Percentiles rank a stretch among this genome's conserved stretches.
These are phyloP conservation scores for Hemileccinum impolitum DNA, from an alignment of 768 basidiomycete genomes.

Conservation along the genomic window DNA sequence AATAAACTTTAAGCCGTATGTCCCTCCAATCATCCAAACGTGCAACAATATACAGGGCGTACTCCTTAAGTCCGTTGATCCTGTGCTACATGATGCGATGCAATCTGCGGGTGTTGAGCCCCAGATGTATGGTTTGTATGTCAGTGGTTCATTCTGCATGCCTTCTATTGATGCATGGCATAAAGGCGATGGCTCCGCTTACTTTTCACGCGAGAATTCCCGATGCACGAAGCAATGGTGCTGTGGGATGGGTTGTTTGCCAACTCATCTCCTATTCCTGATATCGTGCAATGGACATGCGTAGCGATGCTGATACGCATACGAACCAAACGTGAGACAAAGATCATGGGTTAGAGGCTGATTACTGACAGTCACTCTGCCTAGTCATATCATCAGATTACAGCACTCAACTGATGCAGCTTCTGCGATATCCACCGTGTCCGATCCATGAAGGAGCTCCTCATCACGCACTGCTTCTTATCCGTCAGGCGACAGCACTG, in stretches of 20 bases:
- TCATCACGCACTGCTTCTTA: slow-evolving; percentile 64
- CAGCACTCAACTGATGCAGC: slow-evolving; percentile 73
- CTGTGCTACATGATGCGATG: slow-evolving; percentile 69
- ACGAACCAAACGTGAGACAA: slow-evolving; percentile 77
- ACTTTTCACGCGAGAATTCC: slow-evolving; percentile 91
- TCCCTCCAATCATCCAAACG: slow-evolving; percentile 80
- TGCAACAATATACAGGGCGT: slow-evolving; percentile 78
- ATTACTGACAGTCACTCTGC: slow-evolving; percentile 12
- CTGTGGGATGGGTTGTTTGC: slow-evolving; percentile 98
- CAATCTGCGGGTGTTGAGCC: slow-evolving; percentile 86
- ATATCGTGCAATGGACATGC: slow-evolving; percentile 81
- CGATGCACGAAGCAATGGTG: slow-evolving; percentile 72
- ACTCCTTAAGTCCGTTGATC: slow-evolving; percentile 75
- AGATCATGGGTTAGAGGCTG: not conserved
- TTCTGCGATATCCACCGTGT: slow-evolving; percentile 78
- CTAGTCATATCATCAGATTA: slow-evolving; percentile 87
- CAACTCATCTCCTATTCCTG: slow-evolving; percentile 66
- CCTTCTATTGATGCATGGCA: slow-evolving; percentile 12
- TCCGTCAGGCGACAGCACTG: slow-evolving; percentile 80
- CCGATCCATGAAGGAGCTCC: slow-evolving; percentile 34
- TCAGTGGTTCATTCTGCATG: slow-evolving; percentile 13
- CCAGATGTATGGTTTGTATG: slow-evolving; percentile 95
- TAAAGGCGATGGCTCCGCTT: slow-evolving; percentile 88
- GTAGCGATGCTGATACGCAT: slow-evolving; percentile 95
- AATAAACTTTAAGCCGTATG: slow-evolving; percentile 57